These are phyloP conservation scores for Sisymbrium altissimum DNA, from an alignment of 345 rosid species.

Conservation along the genomic window DNA sequence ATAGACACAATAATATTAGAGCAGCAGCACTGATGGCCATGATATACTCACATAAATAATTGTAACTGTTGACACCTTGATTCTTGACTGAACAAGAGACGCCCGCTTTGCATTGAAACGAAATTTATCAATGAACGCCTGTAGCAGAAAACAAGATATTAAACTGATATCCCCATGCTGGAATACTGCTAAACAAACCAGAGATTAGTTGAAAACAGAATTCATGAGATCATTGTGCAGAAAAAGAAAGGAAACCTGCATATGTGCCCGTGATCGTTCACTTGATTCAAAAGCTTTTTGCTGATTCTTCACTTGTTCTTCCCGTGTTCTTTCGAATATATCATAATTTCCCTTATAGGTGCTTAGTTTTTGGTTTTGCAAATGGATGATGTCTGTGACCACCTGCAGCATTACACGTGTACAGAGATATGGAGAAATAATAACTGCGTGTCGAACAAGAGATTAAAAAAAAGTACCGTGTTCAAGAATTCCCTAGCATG, in stretches of 20 bases:
- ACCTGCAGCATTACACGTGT: conserved; percentile 49
- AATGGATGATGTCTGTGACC: conserved; percentile 91
- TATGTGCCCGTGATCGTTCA: conserved; percentile 78
- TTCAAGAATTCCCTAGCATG: conserved; percentile 98
- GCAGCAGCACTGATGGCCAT: conserved; percentile 1
- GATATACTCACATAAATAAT: conserved; percentile 17
- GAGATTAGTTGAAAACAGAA: conserved; percentile 4
- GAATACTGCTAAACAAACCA: conserved; percentile 4
- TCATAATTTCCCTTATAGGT: conserved; percentile 90
- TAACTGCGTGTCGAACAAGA: conserved; percentile 15
- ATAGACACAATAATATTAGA: conserved; percentile 25
- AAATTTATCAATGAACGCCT: conserved; percentile 97
- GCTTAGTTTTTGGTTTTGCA: conserved; percentile 76
- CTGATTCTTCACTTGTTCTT: conserved; percentile 85
- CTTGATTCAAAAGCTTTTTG: conserved; percentile 88
- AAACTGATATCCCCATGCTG: not conserved
- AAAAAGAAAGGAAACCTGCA: conserved; percentile 63
- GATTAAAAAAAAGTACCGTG: conserved; percentile 46
- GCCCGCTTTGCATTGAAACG: conserved; percentile 99
- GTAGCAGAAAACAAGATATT: conserved; percentile 32
- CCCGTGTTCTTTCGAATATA: conserved; percentile 79
- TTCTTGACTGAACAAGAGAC: conserved; percentile 98
- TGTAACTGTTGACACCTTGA: conserved; percentile 59
- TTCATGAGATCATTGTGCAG: not conserved
- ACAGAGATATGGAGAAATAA: conserved; percentile 13